Base-by-base conservation (phyloP, 2,329 filamentous ascomycete genomes). In the Nakataea oryzae region DNA sequence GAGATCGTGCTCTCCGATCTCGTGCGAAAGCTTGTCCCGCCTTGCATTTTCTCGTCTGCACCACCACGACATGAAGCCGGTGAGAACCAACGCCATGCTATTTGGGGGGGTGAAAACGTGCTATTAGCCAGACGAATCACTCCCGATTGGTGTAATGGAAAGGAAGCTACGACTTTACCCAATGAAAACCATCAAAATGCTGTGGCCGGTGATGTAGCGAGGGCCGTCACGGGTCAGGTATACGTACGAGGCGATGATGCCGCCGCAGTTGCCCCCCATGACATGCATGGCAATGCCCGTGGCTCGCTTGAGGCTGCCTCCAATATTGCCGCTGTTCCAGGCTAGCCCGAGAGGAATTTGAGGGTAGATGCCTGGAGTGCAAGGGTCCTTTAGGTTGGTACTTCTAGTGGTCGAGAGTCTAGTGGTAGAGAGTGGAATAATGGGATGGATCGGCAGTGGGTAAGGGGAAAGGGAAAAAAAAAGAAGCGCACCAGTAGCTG, bases 281-380 rank as follows among this genome's bases (percentile, higher is more conserved):
- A 67, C 65, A 60, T 67, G 66, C 66, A 67, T 67, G 14, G 66
- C 65, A 14, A 96, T 76, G 0, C 90, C 90, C 28, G 96, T 87
- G 54, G 91, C 92, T 47, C 92, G 84, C 78, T 96, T 96, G 75
- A 96, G 96, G 3, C 93, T 89, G 21, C 93, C 89, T 74, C 96
- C 92, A 54, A 87, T 84, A 65, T 96, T 96, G 75, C 96, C 96
- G 60, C 87, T 86, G 24, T 87, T 80, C 93, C 93, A 96, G 1
- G 87, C 86, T 65, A 96, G 90, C 0, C 90, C 96, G 70, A 96
- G 93, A 6, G 91, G 77, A 63, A 96, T 90, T 67, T 86, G 87
- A 0, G 92, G 91, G 70, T 96, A 96, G 67, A 96, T 96, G 1
- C 92, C 92, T 0, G 91, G 90, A 0, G 87, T 90, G 0, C 96